phyloP scores from a whole-genome alignment of 805 yeast species.

The Monosporozyma servazzii region DNA sequence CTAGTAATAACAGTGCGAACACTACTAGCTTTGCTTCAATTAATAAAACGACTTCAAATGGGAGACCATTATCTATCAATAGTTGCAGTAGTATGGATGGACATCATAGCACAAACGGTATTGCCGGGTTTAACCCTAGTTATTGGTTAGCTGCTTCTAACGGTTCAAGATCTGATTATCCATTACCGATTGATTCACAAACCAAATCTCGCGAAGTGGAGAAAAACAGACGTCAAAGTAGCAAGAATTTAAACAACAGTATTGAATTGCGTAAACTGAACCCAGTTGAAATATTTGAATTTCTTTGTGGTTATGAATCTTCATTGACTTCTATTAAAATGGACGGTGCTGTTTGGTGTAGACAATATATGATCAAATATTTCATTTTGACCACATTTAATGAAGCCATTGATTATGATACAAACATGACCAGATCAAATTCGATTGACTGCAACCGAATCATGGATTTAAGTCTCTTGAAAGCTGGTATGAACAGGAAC shows the following conservation, averaged over 20 bases:
- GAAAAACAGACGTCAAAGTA: conserved; percentile 7
- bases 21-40: background rate
- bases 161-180: conserved; percentile 12
- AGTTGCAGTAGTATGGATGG: background rate
- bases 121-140: conserved; percentile 5
- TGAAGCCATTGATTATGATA: conserved; percentile 1
- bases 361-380: conserved; percentile 22
- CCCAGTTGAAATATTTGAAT: conserved; percentile 16
- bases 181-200: conserved; percentile 20
- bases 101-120: background rate
- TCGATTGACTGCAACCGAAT: background rate
- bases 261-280: conserved; percentile 13
- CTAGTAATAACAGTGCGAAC: background rate
- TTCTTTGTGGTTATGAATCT: conserved; percentile 4
- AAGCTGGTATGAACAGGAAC: conserved; percentile 26
- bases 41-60: background rate
- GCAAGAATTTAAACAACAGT: background rate
- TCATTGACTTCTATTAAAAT: conserved; percentile 12
- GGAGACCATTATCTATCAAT: background rate
- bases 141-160: conserved; percentile 7
- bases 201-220: conserved; percentile 13
- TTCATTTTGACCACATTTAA: conserved; percentile 14
- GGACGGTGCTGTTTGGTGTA: conserved; percentile 27
- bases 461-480: conserved; percentile 16
- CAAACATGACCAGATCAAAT: conserved; percentile 1